Evolutionary conservation across 2,329 filamentous ascomycete species (phyloP), one percentile per base, ranked within the genome.

Genomic region (Neonectria coccinea): DNA sequence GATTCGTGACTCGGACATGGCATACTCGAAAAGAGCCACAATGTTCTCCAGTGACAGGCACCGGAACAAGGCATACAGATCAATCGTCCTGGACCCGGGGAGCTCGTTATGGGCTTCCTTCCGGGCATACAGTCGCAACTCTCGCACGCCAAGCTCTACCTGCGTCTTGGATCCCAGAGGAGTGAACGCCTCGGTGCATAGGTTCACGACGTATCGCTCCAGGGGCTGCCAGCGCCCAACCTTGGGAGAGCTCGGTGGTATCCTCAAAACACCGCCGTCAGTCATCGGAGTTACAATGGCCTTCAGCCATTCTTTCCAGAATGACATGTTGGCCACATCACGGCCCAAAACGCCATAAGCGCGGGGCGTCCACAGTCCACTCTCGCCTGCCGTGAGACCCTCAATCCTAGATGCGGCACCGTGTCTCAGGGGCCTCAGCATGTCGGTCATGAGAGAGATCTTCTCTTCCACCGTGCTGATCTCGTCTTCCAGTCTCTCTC

Each of bases 301-400:
- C 79, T 93, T 91, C 52, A 99, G 86, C 96, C 96, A 99, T 78
- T 99, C 96, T 79, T 98, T 98, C 94, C 95, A 99, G 80, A 99
- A 98, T 33, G 89, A 88, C 68, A 94, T 94, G 80, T 97, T 87
- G 65, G 89, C 91, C 12, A 86, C 85, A 76, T 99, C 96, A 67
- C 92, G 88, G 36, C 96, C 96, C 67, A 99, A 84, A 66, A 99
- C 91, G 63, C 96, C 96, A 76, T 97, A 99, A 1, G 95, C 94
- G 68, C 96, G 88, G 18, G 96, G 96, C 55, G 93, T 94, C 96
- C 96, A 99, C 65, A 98, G 89, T 2, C 95, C 96, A 57, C 93
- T 97, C 77, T 98, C 96, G 47, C 95, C 94, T 69, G 97, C 93
- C 0, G 95, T 98, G 66, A 99, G 84, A 20, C 96, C 96, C 76